phyloP scores from a whole-genome alignment of 129 eudicot genomes.

The Lactuca sativa region DNA sequence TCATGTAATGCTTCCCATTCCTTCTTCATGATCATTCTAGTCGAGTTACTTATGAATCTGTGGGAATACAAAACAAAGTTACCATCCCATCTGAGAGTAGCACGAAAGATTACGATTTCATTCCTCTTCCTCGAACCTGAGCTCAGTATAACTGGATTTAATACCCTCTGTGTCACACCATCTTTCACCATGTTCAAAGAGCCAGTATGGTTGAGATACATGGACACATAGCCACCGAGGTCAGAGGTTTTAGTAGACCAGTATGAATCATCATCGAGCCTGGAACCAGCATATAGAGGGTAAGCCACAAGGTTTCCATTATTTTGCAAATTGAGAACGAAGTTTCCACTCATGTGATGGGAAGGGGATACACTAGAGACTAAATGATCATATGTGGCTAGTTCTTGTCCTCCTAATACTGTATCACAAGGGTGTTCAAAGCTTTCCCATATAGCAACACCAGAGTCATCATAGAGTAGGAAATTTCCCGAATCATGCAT shows the following conservation, averaged over 20 bases:
- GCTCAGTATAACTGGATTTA: neutral
- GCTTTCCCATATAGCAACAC: slow-evolving; percentile 25
- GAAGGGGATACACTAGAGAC: slow-evolving; percentile 26
- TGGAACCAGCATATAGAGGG: neutral
- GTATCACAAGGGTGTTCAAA: slow-evolving; percentile 34
- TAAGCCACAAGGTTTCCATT: slow-evolving; percentile 40
- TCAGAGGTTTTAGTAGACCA: neutral
- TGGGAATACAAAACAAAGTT: slow-evolving; percentile 36
- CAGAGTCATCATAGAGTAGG: slow-evolving; percentile 14
- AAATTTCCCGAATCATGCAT: slow-evolving; percentile 41
- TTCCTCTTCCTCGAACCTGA: neutral
- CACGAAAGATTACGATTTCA: slow-evolving; percentile 29
- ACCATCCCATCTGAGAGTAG: slow-evolving; percentile 29
- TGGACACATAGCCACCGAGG: accelerated
- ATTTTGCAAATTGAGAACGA: neutral
- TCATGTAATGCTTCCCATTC: slow-evolving; percentile 32
- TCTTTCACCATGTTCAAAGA: neutral
- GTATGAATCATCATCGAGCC: neutral
- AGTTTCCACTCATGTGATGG: slow-evolving; percentile 29
- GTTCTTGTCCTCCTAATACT: slow-evolving; percentile 35
- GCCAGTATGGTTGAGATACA: slow-evolving; percentile 15
- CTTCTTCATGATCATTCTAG: neutral
- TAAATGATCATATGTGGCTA: neutral
- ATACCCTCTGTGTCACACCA: neutral
- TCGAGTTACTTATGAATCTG: slow-evolving; percentile 16